Evolutionary conservation across 495 filamentous ascomycete species (phyloP).

Genomic region (Podospora bellae-mahoneyi): DNA sequence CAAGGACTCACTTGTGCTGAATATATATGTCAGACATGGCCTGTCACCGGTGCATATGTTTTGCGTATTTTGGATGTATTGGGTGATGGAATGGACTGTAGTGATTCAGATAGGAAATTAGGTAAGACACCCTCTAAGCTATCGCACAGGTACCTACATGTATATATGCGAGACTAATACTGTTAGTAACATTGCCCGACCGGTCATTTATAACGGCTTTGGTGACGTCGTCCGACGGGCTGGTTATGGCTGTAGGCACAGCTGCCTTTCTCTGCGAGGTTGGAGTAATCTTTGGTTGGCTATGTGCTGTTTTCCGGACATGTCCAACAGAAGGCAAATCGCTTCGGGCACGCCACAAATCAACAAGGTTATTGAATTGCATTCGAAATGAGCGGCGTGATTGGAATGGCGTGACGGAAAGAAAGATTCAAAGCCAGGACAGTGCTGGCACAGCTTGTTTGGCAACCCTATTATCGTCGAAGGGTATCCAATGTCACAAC

Average conservation of each 20-base stretch:
- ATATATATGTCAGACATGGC: neutral
- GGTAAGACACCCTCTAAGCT: no score
- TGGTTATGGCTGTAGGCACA: neutral
- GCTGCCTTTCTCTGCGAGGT: neutral
- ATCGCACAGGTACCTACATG: no score
- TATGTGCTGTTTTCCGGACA: neutral
- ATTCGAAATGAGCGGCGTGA: no score
- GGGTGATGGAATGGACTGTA: no score
- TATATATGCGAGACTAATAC: no score
- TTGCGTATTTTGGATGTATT: neutral
- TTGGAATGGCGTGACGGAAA: no score
- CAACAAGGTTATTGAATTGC: neutral
- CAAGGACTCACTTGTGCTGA: neutral
- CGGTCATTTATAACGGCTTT: no score
- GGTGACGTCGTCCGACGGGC: no score
- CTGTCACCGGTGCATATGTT: neutral
- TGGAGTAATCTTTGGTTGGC: neutral
- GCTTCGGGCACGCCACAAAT: neutral
- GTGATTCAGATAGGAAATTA: no score
- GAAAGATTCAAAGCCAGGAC: neutral
- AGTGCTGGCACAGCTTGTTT: neutral
- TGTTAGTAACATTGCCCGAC: no score
- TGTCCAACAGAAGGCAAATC: neutral
- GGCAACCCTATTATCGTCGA: neutral
- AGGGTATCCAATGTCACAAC: neutral